These are phyloP conservation scores for Fusarium paranaense DNA, from an alignment of 2,329 filamentous ascomycete genomes.

Conservation along the genomic window DNA sequence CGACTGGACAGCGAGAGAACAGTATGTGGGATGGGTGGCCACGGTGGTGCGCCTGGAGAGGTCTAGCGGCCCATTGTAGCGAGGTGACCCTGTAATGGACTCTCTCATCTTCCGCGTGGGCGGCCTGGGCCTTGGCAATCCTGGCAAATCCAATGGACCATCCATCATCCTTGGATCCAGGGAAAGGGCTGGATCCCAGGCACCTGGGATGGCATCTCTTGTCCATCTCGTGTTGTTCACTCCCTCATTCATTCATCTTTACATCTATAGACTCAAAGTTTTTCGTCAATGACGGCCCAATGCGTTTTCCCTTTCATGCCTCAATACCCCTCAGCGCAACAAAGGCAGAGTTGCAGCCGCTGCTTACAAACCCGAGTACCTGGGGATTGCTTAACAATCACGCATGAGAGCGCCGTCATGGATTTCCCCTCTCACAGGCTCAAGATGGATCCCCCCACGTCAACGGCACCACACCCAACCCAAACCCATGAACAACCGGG, in stretches of 20 bases:
- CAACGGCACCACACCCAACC: slow-evolving; percentile 15
- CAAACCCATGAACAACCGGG: slow-evolving; percentile 13
- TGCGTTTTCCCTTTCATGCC: background rate
- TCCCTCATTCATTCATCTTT: background rate
- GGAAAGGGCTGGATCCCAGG: background rate
- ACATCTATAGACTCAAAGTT: background rate
- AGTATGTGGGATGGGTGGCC: slow-evolving; percentile 1
- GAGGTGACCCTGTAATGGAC: slow-evolving; percentile 9
- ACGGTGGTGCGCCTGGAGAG: slow-evolving; percentile 11
- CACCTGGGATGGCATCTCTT: background rate
- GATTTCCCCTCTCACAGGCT: slow-evolving; percentile 28
- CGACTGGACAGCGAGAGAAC: slow-evolving; percentile 22
- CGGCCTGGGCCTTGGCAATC: slow-evolving; percentile 17
- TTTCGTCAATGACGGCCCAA: background rate
- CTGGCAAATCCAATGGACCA: background rate
- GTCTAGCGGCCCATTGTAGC: slow-evolving; percentile 20
- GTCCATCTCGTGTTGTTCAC: slow-evolving; percentile 7
- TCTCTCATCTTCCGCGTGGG: background rate
- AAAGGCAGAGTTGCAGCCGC: background rate
- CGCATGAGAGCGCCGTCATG: slow-evolving; percentile 35
- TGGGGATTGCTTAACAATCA: slow-evolving; percentile 42
- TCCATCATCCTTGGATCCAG: background rate
- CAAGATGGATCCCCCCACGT: slow-evolving; percentile 20
- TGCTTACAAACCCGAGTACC: slow-evolving; percentile 26
- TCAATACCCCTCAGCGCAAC: slow-evolving; percentile 3